These are phyloP conservation scores for Chytridiales sp. DNA, from an alignment of 371 early-diverging fungal species.

Conservation along the genomic window DNA sequence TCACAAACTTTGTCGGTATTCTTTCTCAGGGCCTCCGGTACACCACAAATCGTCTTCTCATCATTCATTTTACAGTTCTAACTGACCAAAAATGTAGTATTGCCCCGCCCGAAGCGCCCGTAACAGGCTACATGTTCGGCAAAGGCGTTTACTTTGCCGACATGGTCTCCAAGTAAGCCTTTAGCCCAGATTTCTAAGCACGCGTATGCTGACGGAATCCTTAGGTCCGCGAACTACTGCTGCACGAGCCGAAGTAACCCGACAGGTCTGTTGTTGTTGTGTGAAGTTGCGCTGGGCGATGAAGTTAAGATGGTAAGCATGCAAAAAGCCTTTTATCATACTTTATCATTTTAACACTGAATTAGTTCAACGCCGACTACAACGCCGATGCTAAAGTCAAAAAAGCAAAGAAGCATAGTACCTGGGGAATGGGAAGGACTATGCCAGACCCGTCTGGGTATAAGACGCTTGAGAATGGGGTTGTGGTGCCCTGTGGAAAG, in stretches of 20 bases:
- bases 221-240: constrained; percentile 68
- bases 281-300: constrained; percentile 66
- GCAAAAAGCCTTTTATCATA: not conserved
- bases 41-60: constrained; percentile 11
- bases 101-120: constrained; percentile 67
- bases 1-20: constrained; percentile 65
- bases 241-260: constrained; percentile 35
- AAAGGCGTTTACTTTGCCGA: constrained; percentile 74
- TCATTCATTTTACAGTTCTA: not conserved
- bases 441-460: constrained; percentile 51
- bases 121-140: constrained; percentile 68
- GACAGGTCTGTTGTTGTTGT: constrained; percentile 59
- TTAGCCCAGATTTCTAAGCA: not conserved
- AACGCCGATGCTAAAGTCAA: constrained; percentile 46
- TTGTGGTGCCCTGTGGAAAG: constrained; percentile 46
- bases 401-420: constrained; percentile 48
- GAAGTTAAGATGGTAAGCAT: constrained; percentile 21
- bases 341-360: not conserved
- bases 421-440: constrained; percentile 55
- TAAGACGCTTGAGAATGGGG: constrained; percentile 30
- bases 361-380: constrained; percentile 48
- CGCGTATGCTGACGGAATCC: constrained; percentile 8
- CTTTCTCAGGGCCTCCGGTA: constrained; percentile 57
- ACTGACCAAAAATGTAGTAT: constrained; percentile 14
- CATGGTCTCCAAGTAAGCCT: constrained; percentile 43